Evolutionary conservation across 2,329 filamentous ascomycete species (phyloP).

Genomic region (Penicillium sp.): DNA sequence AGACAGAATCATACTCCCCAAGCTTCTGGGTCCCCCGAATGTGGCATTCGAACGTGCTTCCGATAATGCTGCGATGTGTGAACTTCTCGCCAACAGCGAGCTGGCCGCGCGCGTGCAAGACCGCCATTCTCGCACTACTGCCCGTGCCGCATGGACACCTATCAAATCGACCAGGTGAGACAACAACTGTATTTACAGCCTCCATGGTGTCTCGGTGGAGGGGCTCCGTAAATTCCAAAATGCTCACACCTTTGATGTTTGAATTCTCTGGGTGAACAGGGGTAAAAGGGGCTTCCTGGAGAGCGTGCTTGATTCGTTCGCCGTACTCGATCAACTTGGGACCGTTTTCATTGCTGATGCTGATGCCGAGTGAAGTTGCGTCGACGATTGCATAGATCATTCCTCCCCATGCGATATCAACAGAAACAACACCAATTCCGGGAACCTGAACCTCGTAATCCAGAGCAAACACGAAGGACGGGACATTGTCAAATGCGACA

Average conservation of each 20-base stretch:
- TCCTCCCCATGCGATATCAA: constrained; percentile 49
- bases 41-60: constrained; percentile 42
- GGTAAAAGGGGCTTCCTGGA: neutral
- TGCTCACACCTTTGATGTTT: neutral
- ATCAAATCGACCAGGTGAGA: constrained; percentile 47
- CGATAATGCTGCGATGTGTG: constrained; percentile 43
- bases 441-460: constrained; percentile 42
- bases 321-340: constrained; percentile 11
- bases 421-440: constrained; percentile 38
- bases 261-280: constrained; percentile 47
- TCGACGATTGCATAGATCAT: constrained; percentile 48
- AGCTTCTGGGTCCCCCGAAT: constrained; percentile 41
- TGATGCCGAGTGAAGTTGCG: constrained; percentile 34
- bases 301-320: neutral
- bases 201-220: constrained; percentile 5
- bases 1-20: constrained; percentile 39
- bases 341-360: constrained; percentile 35
- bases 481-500: constrained; percentile 48
- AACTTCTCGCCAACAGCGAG: constrained; percentile 39
- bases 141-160: constrained; percentile 49
- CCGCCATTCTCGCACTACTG: constrained; percentile 44
- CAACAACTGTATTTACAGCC: constrained; percentile 43
- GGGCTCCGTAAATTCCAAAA: constrained; percentile 24
- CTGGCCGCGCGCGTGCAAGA: constrained; percentile 44
- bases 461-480: constrained; percentile 43